Conservation (phyloP, 495 filamentous ascomycete species). For the Saxophila tyrrhenica region DNA sequence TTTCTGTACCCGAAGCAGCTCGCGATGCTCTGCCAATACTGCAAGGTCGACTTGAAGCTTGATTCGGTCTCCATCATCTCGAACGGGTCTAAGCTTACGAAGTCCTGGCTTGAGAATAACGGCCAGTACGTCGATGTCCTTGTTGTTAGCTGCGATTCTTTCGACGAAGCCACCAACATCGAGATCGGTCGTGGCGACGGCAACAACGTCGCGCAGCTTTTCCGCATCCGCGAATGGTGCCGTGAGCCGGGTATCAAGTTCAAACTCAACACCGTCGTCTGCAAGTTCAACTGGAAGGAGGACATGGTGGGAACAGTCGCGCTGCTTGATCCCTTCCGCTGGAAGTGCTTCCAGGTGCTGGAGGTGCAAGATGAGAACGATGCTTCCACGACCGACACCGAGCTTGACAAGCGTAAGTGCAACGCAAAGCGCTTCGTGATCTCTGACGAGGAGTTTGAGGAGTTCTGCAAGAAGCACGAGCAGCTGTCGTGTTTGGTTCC, state of each 20-base stretch:
- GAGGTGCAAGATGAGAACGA: slow-evolving; percentile 47
- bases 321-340: slow-evolving; percentile 38
- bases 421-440: slow-evolving; percentile 40
- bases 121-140: slow-evolving; percentile 42
- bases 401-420: slow-evolving; percentile 29
- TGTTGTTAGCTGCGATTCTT: slow-evolving; percentile 48
- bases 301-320: slow-evolving; percentile 41
- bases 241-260: slow-evolving; percentile 39
- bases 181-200: slow-evolving; percentile 40
- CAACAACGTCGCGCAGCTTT: slow-evolving; percentile 36
- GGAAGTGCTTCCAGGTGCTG: slow-evolving; percentile 50
- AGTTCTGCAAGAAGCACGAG: slow-evolving; percentile 39
- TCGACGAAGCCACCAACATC: slow-evolving; percentile 41
- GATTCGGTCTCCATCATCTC: slow-evolving; percentile 44
- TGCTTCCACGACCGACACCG: not conserved
- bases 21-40: slow-evolving; percentile 37
- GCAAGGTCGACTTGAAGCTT: slow-evolving; percentile 39
- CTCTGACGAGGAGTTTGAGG: slow-evolving; percentile 36
- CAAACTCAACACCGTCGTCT: slow-evolving; percentile 50
- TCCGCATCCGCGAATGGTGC: slow-evolving; percentile 36
- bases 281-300: slow-evolving; percentile 39
- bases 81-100: slow-evolving; percentile 41
- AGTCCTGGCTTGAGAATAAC: slow-evolving; percentile 33
- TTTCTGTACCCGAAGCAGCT: slow-evolving; percentile 43
- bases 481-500: slow-evolving; percentile 36